Percentiles rank a stretch among this genome's conserved stretches.
Evolutionary conservation across 345 rosid species (phyloP).

Genomic region (Populus davidiana): DNA sequence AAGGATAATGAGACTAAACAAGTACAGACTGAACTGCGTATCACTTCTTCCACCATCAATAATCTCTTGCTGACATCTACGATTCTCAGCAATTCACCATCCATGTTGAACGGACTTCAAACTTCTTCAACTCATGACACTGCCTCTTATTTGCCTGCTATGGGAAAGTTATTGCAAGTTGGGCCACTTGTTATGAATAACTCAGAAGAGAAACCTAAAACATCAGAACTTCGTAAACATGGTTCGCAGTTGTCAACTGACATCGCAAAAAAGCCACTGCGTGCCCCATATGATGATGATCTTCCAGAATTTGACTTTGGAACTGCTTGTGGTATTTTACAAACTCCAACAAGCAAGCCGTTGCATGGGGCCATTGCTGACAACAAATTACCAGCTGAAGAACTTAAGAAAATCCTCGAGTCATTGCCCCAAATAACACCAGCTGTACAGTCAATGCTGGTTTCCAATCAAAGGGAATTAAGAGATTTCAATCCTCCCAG

Average conservation of each 20-base stretch:
- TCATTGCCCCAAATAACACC: background rate
- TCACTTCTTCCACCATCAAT: constrained; percentile 9
- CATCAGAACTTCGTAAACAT: background rate
- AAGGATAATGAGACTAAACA: background rate
- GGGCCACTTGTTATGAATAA: constrained; percentile 4
- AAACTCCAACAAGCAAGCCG: background rate
- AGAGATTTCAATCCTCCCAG: constrained; percentile 1
- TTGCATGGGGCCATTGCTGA: constrained; percentile 1
- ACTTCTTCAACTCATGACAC: background rate
- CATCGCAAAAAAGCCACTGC: background rate
- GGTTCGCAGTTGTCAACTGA: background rate
- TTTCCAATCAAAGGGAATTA: constrained; percentile 3
- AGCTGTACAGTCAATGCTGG: background rate
- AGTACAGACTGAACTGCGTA: constrained; percentile 8
- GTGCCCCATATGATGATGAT: constrained; percentile 13
- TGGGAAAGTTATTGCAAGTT: constrained; percentile 8
- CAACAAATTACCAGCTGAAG: constrained; percentile 11
- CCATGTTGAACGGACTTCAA: background rate
- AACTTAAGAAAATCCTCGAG: constrained; percentile 3
- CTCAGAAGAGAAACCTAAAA: constrained; percentile 1
- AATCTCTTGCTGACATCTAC: constrained; percentile 8
- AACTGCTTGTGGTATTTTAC: constrained; percentile 10
- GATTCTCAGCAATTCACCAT: background rate
- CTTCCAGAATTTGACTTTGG: constrained; percentile 28
- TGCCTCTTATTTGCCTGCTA: background rate